phyloP scores from a whole-genome alignment of 306 rosid species.

The Calophaca sinica region DNA sequence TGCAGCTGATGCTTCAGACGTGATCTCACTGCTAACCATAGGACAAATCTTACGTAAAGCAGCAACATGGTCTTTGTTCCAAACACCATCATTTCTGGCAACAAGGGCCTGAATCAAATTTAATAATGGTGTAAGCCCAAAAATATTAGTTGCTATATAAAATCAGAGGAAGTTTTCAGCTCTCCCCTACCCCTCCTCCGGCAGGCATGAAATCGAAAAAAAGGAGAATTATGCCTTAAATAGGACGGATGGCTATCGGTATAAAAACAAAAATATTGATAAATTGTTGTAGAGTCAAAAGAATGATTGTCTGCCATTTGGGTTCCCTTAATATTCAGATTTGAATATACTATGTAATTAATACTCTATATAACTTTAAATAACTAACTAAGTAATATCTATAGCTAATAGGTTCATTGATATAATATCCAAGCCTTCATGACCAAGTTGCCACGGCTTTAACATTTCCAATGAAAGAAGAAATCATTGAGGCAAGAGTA shows the following conservation, averaged over 20 bases:
- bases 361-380: not conserved
- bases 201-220: not conserved
- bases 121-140: constrained; percentile 25
- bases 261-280: not conserved
- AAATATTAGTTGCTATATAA: not conserved
- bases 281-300: not conserved
- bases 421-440: not conserved
- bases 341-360: not conserved
- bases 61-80: constrained; percentile 95
- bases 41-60: constrained; percentile 95
- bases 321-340: constrained; percentile 14
- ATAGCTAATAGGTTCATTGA: not conserved
- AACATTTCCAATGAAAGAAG: not conserved
- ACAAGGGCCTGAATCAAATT: constrained; percentile 82
- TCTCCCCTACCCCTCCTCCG: constrained; percentile 7
- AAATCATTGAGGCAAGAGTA: constrained; percentile 9
- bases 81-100: constrained; percentile 97
- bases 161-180: constrained; percentile 24
- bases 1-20: constrained; percentile 97
- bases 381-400: not conserved
- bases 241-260: not conserved
- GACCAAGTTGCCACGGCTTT: constrained; percentile 1
- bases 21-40: constrained; percentile 93
- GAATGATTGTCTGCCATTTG: constrained; percentile 2
- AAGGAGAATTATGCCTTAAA: constrained; percentile 13